phyloP scores from a whole-genome alignment of 208 protist species.

The Crithidia sp. region DNA sequence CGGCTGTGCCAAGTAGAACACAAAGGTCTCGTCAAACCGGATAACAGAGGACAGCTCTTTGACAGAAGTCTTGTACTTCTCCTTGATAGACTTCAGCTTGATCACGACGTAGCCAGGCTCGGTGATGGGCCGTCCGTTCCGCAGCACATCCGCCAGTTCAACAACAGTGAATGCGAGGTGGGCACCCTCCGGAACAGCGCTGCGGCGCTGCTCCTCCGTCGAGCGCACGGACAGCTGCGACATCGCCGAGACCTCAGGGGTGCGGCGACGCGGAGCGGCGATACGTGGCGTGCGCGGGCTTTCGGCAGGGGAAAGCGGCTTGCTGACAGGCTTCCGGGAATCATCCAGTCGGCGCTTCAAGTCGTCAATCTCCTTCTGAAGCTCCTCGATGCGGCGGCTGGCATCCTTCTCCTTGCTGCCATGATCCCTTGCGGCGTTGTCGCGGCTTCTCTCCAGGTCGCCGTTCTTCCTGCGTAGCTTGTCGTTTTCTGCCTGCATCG shows the following conservation, averaged over 20 bases:
- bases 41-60: constrained; percentile 74
- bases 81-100: constrained; percentile 91
- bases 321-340: constrained; percentile 14
- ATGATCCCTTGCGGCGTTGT: constrained; percentile 39
- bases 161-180: constrained; percentile 86
- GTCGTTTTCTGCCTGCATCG: constrained; percentile 41
- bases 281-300: constrained; percentile 20
- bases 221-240: constrained; percentile 56
- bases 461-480: constrained; percentile 37
- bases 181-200: constrained; percentile 71
- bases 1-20: constrained; percentile 88
- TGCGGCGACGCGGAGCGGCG: constrained; percentile 23
- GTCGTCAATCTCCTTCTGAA: constrained; percentile 27
- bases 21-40: constrained; percentile 84
- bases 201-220: constrained; percentile 61
- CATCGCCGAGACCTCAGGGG: constrained; percentile 30
- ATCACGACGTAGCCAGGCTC: constrained; percentile 82
- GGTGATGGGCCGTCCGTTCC: constrained; percentile 68
- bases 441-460: constrained; percentile 37
- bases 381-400: constrained; percentile 20
- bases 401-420: constrained; percentile 24
- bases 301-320: constrained; percentile 5
- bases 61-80: constrained; percentile 90
- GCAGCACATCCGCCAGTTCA: constrained; percentile 62
- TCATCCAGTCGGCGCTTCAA: constrained; percentile 21